Percentiles rank a stretch among this genome's conserved stretches.
Conservation (phyloP, 768 basidiomycete species). For the Paxillus ammoniavirescens region DNA sequence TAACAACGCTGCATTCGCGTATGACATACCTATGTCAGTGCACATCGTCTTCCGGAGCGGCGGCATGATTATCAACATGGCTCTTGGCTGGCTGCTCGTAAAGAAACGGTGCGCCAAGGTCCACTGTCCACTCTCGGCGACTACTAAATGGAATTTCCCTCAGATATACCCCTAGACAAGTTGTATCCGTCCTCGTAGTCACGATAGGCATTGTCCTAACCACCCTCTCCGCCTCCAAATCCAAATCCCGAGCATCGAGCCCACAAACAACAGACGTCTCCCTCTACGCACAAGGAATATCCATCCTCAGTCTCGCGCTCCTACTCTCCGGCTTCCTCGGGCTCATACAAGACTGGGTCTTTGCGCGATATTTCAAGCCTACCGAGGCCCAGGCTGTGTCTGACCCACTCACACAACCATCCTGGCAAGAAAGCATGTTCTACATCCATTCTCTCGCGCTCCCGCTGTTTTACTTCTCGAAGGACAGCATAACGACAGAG, state of each 20-base stretch:
- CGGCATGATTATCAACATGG: slow-evolving; percentile 80
- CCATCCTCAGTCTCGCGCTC: slow-evolving; percentile 72
- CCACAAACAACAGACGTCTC: slow-evolving; percentile 3
- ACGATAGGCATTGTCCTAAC: slow-evolving; percentile 78
- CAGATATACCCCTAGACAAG: slow-evolving; percentile 64
- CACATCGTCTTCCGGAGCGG: slow-evolving; percentile 95
- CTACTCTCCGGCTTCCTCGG: slow-evolving; percentile 81
- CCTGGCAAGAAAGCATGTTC: slow-evolving; percentile 92
- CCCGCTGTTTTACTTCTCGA: slow-evolving; percentile 70
- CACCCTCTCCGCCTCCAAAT: slow-evolving; percentile 69
- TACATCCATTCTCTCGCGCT: slow-evolving; percentile 82
- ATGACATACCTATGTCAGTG: slow-evolving; percentile 83
- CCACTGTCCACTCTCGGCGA: not conserved
- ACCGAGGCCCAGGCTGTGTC: slow-evolving; percentile 21
- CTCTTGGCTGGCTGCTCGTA: slow-evolving; percentile 68
- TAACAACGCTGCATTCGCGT: slow-evolving; percentile 91
- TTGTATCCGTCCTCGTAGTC: slow-evolving; percentile 76
- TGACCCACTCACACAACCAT: slow-evolving; percentile 18
- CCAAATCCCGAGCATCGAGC: slow-evolving; percentile 18
- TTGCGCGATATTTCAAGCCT: slow-evolving; percentile 41
- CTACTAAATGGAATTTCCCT: slow-evolving; percentile 2
- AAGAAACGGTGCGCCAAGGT: slow-evolving; percentile 53
- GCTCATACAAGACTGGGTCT: slow-evolving; percentile 81
- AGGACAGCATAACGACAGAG: slow-evolving; percentile 43
- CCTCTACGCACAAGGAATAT: slow-evolving; percentile 68